Conservation (phyloP, 2,329 filamentous ascomycete species). For the Cladosporium velox region DNA sequence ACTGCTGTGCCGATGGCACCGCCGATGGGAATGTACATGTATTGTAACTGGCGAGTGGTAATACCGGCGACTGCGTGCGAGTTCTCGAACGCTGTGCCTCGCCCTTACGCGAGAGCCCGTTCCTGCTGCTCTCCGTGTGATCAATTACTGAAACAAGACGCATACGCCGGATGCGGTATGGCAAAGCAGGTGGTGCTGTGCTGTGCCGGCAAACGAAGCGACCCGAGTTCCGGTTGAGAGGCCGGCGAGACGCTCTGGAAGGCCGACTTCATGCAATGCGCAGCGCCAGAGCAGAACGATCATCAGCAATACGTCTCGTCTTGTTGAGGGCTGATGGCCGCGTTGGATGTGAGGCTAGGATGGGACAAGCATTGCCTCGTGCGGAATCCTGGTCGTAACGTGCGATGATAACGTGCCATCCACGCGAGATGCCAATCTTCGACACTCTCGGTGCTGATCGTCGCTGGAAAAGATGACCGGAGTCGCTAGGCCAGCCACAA, state of each 20-base stretch:
- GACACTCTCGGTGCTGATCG: slow-evolving; percentile 12
- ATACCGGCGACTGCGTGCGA: neutral
- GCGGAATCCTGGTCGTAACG: slow-evolving; percentile 16
- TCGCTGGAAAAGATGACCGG: neutral
- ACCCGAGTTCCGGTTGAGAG: slow-evolving; percentile 2
- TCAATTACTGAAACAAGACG: neutral
- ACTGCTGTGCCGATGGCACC: neutral
- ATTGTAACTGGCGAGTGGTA: neutral
- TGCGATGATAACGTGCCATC: slow-evolving; percentile 15
- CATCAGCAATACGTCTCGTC: neutral
- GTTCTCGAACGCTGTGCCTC: neutral
- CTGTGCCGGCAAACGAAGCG: slow-evolving; percentile 11
- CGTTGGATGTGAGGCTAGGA: neutral
- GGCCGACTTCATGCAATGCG: neutral
- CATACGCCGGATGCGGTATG: neutral
- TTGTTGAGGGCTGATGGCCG: neutral
- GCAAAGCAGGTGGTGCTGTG: neutral
- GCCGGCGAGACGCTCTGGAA: neutral
- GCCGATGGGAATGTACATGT: neutral
- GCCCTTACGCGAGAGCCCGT: neutral
- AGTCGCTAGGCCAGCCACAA: neutral
- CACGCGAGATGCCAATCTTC: slow-evolving; percentile 19
- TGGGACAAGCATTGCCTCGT: slow-evolving; percentile 17
- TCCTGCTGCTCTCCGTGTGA: neutral
- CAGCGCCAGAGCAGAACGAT: neutral